phyloP scores from a whole-genome alignment of 192 early-diverging fungal genomes.

The Lunasporangiospora selenospora region DNA sequence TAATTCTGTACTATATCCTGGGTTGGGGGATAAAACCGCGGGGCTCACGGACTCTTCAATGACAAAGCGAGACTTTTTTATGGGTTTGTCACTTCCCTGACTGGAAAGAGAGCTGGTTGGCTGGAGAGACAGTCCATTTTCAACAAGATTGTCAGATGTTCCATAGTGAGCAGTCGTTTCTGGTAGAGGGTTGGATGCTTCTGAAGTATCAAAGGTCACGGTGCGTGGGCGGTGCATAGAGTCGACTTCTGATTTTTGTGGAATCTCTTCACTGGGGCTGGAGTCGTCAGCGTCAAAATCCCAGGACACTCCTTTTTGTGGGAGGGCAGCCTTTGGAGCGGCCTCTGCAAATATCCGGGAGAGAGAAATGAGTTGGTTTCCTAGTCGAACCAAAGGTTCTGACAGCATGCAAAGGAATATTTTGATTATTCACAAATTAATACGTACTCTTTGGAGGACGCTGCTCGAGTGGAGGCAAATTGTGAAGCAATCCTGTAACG shows the following conservation, averaged over 20 bases:
- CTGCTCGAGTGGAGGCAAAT: constrained; percentile 72
- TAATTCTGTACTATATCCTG: constrained; percentile 13
- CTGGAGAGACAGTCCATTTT: constrained; percentile 11
- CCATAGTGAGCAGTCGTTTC: too few relatives aligned
- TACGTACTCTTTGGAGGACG: constrained; percentile 66
- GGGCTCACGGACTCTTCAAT: constrained; percentile 34
- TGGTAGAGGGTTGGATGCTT: too few relatives aligned
- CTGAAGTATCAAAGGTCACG: too few relatives aligned
- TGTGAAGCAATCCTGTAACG: constrained; percentile 58
- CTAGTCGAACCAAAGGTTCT: too few relatives aligned
- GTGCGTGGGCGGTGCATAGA: constrained; percentile 22
- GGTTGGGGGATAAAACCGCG: constrained; percentile 10
- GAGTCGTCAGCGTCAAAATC: constrained; percentile 64
- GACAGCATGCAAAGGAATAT: too few relatives aligned
- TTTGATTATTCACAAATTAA: too few relatives aligned
- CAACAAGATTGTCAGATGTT: neutral
- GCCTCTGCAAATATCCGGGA: constrained; percentile 30
- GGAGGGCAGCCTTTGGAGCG: constrained; percentile 48
- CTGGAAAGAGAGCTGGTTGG: constrained; percentile 3
- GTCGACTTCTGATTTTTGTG: neutral
- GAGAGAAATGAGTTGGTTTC: neutral
- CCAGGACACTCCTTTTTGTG: constrained; percentile 66
- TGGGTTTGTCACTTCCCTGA: constrained; percentile 21
- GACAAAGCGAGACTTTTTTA: constrained; percentile 55
- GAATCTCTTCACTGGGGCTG: too few relatives aligned